Percentiles rank a stretch among this genome's conserved stretches.
Evolutionary conservation across 1,284 basidiomycete genomes (phyloP).

Genomic region (Cutaneotrichosporon spelunceum): DNA sequence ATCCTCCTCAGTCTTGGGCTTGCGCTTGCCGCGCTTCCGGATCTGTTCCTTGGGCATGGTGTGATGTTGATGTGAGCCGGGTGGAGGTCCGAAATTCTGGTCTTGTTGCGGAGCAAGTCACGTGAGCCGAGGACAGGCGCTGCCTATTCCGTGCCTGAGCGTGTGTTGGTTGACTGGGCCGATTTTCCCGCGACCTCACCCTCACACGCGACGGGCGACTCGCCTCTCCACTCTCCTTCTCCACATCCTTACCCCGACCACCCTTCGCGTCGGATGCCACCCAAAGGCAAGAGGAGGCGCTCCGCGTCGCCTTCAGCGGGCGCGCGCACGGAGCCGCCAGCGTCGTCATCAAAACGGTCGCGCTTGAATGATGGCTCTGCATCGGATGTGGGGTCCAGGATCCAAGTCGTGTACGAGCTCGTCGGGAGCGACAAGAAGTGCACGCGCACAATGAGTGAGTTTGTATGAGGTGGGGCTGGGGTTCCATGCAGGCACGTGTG

Average conservation of each 20-base stretch:
- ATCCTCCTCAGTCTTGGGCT: slow-evolving; percentile 42
- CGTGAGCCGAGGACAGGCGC: background rate
- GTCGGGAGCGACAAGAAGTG: slow-evolving; percentile 18
- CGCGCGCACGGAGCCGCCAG: background rate
- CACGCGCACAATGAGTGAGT: slow-evolving; percentile 15
- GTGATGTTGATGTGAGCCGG: slow-evolving; percentile 4
- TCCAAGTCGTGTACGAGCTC: slow-evolving; percentile 19
- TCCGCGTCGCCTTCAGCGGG: slow-evolving; percentile 9
- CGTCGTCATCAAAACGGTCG: slow-evolving; percentile 14
- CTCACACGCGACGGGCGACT: background rate
- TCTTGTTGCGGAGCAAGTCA: background rate
- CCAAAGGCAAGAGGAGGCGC: slow-evolving; percentile 22
- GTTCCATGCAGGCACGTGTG: too few species aligned
- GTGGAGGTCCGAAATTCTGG: slow-evolving; percentile 13
- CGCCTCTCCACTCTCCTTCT: background rate
- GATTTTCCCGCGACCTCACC: background rate
- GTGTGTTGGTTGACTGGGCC: background rate
- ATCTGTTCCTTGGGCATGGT: slow-evolving; percentile 49
- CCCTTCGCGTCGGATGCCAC: background rate
- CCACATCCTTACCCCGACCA: background rate
- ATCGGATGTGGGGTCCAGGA: background rate
- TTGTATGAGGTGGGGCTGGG: too few species aligned
- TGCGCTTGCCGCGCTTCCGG: slow-evolving; percentile 50
- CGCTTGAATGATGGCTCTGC: slow-evolving; percentile 3
- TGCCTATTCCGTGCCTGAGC: background rate